phyloP scores from a whole-genome alignment of 305 asterid species.

The Solanum hybrid region DNA sequence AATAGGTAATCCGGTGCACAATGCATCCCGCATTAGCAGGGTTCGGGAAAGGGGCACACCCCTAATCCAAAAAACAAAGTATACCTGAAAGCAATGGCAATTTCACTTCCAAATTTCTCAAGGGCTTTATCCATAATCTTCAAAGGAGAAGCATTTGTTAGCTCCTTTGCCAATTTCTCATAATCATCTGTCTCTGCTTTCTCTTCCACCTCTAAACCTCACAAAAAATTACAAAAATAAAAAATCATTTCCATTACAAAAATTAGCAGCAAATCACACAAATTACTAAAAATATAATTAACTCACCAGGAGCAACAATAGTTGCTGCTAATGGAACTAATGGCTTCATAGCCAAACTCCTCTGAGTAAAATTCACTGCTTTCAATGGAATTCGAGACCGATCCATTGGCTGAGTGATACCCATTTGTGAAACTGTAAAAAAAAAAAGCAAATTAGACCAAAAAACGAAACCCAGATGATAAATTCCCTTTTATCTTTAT shows the following conservation, averaged over 20 bases:
- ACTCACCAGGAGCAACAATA: background rate
- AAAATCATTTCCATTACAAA: background rate
- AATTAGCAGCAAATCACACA: background rate
- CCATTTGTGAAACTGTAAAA: background rate
- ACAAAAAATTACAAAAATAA: background rate
- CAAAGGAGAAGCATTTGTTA: background rate
- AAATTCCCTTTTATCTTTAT: too few relatives aligned
- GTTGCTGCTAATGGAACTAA: background rate
- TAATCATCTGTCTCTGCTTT: background rate
- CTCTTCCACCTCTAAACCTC: background rate
- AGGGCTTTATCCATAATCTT: background rate
- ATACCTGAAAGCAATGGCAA: background rate
- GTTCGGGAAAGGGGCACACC: background rate
- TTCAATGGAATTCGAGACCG: background rate
- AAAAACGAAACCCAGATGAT: background rate
- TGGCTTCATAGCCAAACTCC: background rate
- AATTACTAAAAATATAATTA: too few relatives aligned
- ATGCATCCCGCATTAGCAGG: background rate
- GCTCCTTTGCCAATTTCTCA: background rate
- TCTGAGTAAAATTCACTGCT: background rate
- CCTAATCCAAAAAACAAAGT: background rate
- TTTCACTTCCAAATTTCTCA: background rate
- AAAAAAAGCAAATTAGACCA: background rate
- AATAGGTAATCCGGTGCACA: background rate
- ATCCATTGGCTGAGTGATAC: background rate